phyloP scores from a whole-genome alignment of 257 asterid species.

The Solanum arcanum region DNA sequence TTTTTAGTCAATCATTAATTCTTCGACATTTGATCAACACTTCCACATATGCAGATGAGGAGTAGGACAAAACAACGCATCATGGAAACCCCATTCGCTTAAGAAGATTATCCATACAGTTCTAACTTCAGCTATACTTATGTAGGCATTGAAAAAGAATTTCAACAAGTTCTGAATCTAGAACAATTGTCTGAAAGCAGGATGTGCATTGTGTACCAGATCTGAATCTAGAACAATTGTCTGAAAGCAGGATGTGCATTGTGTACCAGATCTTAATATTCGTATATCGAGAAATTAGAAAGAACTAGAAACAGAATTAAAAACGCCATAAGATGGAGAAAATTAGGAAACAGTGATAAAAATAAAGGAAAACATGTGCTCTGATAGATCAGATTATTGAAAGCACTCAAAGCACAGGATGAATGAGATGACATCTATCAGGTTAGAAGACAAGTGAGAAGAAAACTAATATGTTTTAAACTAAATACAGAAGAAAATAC shows the following conservation, averaged over 20 bases:
- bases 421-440: not conserved
- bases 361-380: not conserved
- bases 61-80: not conserved
- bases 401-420: not conserved
- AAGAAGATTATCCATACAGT: not conserved
- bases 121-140: not conserved
- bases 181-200: not conserved
- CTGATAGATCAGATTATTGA: not conserved
- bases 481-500: conserved; percentile 19
- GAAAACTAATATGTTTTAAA: not conserved
- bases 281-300: not conserved
- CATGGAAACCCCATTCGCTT: not conserved
- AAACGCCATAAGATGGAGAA: not conserved
- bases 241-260: not conserved
- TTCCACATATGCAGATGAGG: not conserved
- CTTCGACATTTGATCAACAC: not conserved
- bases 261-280: not conserved
- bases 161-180: not conserved
- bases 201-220: not conserved
- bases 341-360: not conserved
- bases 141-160: not conserved
- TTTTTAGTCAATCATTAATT: not conserved
- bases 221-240: not conserved
- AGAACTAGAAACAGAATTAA: not conserved
- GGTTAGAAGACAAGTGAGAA: not conserved